Evolutionary conservation across 257 asterid genomes (phyloP).

Genomic region (Plantago elongata): DNA sequence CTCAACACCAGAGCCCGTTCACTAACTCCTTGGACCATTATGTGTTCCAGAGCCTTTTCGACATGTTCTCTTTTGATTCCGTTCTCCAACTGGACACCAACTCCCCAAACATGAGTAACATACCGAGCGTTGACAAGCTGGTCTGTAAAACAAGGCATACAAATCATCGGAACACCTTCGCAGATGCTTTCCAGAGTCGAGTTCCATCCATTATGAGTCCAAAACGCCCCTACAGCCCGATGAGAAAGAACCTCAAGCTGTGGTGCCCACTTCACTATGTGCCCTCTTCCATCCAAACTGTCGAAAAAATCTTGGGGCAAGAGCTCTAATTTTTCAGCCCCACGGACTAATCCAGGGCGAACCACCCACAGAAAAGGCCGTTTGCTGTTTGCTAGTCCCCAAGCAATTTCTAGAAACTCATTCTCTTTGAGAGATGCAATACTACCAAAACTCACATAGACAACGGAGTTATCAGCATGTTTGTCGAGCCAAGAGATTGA

Average conservation of each 20-base stretch:
- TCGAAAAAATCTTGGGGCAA: slow-evolving; percentile 25
- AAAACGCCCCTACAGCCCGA: slow-evolving; percentile 33
- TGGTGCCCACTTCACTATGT: slow-evolving; percentile 45
- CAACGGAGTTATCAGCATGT: slow-evolving; percentile 17
- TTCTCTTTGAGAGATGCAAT: slow-evolving; percentile 16
- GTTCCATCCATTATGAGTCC: slow-evolving; percentile 44
- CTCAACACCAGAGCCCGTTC: slow-evolving; percentile 19
- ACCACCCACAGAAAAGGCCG: slow-evolving; percentile 37
- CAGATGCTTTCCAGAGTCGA: slow-evolving; percentile 36
- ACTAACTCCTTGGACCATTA: slow-evolving; percentile 29
- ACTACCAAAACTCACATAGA: slow-evolving; percentile 25
- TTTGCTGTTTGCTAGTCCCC: slow-evolving; percentile 22
- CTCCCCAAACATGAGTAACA: slow-evolving; percentile 27
- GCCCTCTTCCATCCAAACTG: slow-evolving; percentile 21
- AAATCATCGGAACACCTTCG: slow-evolving; percentile 40
- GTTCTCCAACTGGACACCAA: slow-evolving; percentile 28
- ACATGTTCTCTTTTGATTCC: slow-evolving; percentile 25
- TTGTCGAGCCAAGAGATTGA: slow-evolving; percentile 22
- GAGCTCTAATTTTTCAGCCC: slow-evolving; percentile 22
- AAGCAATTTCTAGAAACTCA: slow-evolving; percentile 18
- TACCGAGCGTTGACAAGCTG: slow-evolving; percentile 36
- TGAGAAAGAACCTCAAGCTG: slow-evolving; percentile 39
- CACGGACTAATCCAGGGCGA: slow-evolving; percentile 23
- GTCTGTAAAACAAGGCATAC: slow-evolving; percentile 28
- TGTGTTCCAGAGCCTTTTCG: slow-evolving; percentile 12